Evolutionary conservation across 2,329 filamentous ascomycete genomes (phyloP), one percentile per base, ranked within the genome.

Genomic region (Penicillium sp.): DNA sequence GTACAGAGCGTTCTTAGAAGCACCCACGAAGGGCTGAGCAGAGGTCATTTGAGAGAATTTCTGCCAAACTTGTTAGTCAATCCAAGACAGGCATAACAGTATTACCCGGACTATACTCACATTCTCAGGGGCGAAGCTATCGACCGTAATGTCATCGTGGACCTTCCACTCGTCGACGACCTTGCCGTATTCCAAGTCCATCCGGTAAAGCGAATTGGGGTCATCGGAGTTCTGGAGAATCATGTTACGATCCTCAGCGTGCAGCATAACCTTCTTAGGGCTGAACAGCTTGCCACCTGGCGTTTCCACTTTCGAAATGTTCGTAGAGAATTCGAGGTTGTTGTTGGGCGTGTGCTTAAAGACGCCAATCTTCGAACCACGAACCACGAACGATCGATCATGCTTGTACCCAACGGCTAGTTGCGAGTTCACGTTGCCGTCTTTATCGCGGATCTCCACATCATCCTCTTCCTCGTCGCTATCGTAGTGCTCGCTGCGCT

Each of bases 111-210:
- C n/a, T n/a, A 16, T 11, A 64, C 74, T 64, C 68, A 79, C 77
- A 44, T 84, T 95, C 66, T 96, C 90, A 0, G 93, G 93, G 0
- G 87, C 87, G 67, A 97, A 97, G 7, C 84, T 93, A 39, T 87
- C 82, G 46, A 97, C 87, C 0, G 87, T 84, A 39, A 98, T 96
- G 62, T 97, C 87, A 48, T 98, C 91, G 60, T 98, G 91, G 10
- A 98, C 79, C 56, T 95, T 95, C 93, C 93, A 98, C 67, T 98
- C 93, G 59, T 98, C 93, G 2, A 97, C 89, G 23, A 98, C 87
- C 71, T 96, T 97, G 53, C 93, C 93, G 55, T 94, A 94, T 65
- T 98, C 91, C 30, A 98, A 76, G 69, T 98, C 93, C 93, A 98
- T 97, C 31, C 87, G 87, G 65, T 90, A 98, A 1, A 98, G 77